Evolutionary conservation across 1,284 basidiomycete genomes (phyloP), one percentile per base, ranked within the genome.

Genomic region (Heterobasidion occidentale): DNA sequence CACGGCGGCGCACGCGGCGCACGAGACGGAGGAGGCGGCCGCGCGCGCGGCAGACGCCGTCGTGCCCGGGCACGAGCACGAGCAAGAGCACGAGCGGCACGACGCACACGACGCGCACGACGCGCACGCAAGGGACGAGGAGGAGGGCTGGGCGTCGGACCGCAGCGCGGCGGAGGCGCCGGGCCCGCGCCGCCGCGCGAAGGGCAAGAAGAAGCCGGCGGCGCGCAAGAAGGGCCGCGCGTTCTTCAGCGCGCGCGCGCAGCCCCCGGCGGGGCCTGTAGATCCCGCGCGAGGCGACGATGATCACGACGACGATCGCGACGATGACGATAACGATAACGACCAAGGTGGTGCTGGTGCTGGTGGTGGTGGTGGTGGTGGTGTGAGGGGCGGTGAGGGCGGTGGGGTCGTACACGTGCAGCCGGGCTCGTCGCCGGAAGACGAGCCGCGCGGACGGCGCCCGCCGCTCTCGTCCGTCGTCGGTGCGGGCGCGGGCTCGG

Each of bases 61-160:
- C 55, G 19, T 27, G 35, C 15, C 9, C 36, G 35, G 33, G 11
- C 8, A 20, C 36, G 52, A 45, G 36, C 46, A 46, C 12, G 53
- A 44, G 34, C 47, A 50, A 7, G 46, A 20, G 33, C 42, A 45
- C 42, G 42, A 45, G 35, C 45, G 4, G 36, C 5, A 34, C 17
- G 35, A 34, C 34, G 9, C 7, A 36, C 52, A 38, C 12, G 52
- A 44, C 9, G 19, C 38, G 36, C n/a, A 7, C n/a, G 46, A 17
- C 45, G 2, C 45, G 33, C 15, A 14, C 9, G 45, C 52, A 36
- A n/a, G 44, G 42, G 54, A 56, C 9, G 54, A 56, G n/a, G 54
- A 51, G 3, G 54, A 56, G 33, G 55, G 55, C n/a, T 52, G 51
- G 50, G 49, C 55, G 33, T 52, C 51, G n/a, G 55, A 56, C 34